These are phyloP conservation scores for Physcomitrellopsis africana DNA, from an alignment of 225 moss, liverwort and hornwort genomes.

Conservation along the genomic window DNA sequence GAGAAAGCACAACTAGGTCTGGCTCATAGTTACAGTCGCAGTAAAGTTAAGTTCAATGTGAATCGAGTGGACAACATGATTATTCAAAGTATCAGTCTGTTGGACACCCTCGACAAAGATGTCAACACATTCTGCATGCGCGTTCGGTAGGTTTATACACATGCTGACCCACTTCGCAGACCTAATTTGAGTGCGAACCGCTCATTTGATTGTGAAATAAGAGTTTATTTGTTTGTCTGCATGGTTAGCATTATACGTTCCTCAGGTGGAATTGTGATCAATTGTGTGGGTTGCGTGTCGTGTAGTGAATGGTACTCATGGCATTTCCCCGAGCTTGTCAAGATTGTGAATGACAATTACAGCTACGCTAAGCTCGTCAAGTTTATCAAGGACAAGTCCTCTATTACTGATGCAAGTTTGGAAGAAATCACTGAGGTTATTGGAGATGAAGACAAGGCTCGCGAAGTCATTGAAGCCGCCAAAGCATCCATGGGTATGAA, in stretches of 20 bases:
- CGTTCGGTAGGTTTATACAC: conserved; percentile 53
- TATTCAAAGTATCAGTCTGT: conserved; percentile 90
- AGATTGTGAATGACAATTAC: conserved; percentile 90
- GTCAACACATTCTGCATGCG: conserved; percentile 97
- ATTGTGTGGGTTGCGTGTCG: not conserved
- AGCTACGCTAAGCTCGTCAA: conserved; percentile 79
- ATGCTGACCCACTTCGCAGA: not conserved
- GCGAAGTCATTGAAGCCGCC: conserved; percentile 89
- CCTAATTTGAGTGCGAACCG: no score
- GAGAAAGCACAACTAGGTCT: conserved; percentile 91
- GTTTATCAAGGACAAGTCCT: conserved; percentile 81
- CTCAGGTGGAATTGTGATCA: no score
- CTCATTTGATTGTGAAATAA: no score
- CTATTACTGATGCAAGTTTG: conserved; percentile 57
- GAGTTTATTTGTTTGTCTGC: no score
- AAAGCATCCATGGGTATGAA: conserved; percentile 93
- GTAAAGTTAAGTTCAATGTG: conserved; percentile 97
- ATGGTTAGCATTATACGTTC: no score
- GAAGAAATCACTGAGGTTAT: conserved; percentile 78
- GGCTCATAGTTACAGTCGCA: conserved; percentile 93
- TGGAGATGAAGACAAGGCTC: conserved; percentile 88
- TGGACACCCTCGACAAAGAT: conserved; percentile 95
- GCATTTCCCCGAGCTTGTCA: conserved; percentile 95
- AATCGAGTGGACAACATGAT: conserved; percentile 99
- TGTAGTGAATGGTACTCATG: conserved; percentile 56